phyloP scores from a whole-genome alignment of 768 basidiomycete genomes.

The Collybiopsis confluens region DNA sequence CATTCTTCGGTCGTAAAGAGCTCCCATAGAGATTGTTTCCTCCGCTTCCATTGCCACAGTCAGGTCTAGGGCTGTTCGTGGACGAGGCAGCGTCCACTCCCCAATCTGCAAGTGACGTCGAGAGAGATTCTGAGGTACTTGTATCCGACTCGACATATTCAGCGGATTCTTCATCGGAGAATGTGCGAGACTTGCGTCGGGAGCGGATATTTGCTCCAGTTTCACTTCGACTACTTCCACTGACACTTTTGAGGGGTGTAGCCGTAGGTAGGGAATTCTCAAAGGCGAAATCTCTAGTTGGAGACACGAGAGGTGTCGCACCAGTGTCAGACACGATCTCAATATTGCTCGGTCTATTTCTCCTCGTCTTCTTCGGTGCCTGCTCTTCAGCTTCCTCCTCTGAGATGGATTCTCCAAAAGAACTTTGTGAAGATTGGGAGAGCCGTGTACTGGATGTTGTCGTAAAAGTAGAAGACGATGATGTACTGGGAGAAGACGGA shows the following conservation, averaged over 20 bases:
- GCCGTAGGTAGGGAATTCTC: not conserved
- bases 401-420: not conserved
- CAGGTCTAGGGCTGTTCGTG: not conserved
- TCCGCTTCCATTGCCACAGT: slow-evolving; percentile 15
- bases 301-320: slow-evolving; percentile 44
- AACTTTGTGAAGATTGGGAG: slow-evolving; percentile 7
- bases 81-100: not conserved
- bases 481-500: not conserved
- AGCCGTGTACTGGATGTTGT: slow-evolving; percentile 3
- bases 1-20: slow-evolving; percentile 9
- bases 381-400: slow-evolving; percentile 10
- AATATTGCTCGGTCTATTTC: slow-evolving; percentile 20
- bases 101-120: slow-evolving; percentile 6
- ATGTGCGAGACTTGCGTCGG: slow-evolving; percentile 2
- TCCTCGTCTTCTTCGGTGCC: slow-evolving; percentile 15
- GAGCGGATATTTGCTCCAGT: not conserved
- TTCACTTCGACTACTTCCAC: too few species aligned
- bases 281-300: slow-evolving; percentile 38
- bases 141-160: slow-evolving; percentile 1
- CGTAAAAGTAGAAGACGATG: slow-evolving; percentile 5
- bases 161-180: not conserved
- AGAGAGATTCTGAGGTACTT: slow-evolving; percentile 1
- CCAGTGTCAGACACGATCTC: slow-evolving; percentile 47
- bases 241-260: not conserved
- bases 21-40: slow-evolving; percentile 4